Evolutionary conservation across 208 protist genomes (phyloP).

Genomic region (Polymyxa betae): DNA sequence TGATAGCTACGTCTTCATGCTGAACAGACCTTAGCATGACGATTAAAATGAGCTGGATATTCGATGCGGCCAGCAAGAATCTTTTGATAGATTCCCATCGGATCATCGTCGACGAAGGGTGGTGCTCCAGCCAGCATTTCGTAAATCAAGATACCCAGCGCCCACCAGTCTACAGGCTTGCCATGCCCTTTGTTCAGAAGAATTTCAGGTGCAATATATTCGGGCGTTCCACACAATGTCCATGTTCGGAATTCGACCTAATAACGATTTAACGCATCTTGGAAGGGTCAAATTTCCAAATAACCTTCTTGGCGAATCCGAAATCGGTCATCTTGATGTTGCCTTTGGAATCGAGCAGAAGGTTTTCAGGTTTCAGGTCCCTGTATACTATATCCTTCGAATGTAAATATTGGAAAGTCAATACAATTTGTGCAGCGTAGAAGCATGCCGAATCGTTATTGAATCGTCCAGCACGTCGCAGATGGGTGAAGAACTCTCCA

Average conservation of each 20-base stretch:
- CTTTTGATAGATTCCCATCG: constrained; percentile 84
- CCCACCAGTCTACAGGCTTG: constrained; percentile 76
- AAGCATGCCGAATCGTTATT: constrained; percentile 69
- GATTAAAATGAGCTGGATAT: constrained; percentile 81
- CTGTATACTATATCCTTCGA: constrained; percentile 63
- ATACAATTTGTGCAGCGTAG: constrained; percentile 68
- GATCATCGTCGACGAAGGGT: constrained; percentile 85
- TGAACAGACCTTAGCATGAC: constrained; percentile 62
- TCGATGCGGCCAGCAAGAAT: constrained; percentile 80
- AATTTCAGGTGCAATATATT: constrained; percentile 68
- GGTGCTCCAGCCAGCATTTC: constrained; percentile 75
- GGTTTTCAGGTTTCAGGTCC: constrained; percentile 70
- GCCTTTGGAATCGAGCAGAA: constrained; percentile 59
- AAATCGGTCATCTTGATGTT: constrained; percentile 66
- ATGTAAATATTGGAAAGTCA: constrained; percentile 70
- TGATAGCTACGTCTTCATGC: not conserved
- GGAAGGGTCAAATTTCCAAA: not conserved
- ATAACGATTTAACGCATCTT: not conserved
- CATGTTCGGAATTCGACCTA: constrained; percentile 60
- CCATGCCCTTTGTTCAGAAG: constrained; percentile 63
- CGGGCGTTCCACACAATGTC: constrained; percentile 72
- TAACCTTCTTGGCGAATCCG: constrained; percentile 66
- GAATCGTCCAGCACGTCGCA: constrained; percentile 73
- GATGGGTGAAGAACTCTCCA: constrained; percentile 72
- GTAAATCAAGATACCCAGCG: constrained; percentile 72